These are phyloP conservation scores for Coemansia erecta DNA, from an alignment of 192 early-diverging fungal genomes.

Conservation along the genomic window DNA sequence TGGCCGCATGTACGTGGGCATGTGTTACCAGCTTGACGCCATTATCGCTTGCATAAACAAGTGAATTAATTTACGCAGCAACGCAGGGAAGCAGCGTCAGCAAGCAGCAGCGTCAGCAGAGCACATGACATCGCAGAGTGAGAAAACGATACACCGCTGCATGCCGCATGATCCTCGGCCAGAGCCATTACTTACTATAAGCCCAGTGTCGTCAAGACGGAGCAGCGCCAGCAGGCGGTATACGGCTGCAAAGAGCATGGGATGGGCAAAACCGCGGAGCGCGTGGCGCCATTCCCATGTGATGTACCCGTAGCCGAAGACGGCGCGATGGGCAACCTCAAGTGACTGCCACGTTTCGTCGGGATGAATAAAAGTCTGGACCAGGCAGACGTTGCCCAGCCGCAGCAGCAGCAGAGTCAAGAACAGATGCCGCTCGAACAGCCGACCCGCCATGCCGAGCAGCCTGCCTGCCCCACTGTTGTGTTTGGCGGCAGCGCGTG, in stretches of 20 bases:
- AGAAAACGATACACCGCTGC: too few relatives aligned
- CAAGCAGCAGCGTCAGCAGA: too few relatives aligned
- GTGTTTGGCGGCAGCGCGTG: too few relatives aligned
- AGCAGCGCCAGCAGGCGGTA: slow-evolving; percentile 65
- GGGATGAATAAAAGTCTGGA: slow-evolving; percentile 81
- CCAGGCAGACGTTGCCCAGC: slow-evolving; percentile 28
- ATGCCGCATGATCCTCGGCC: background rate
- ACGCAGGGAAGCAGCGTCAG: background rate
- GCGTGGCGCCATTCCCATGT: slow-evolving; percentile 92
- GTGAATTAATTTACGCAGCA: slow-evolving; percentile 30
- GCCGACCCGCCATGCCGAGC: background rate
- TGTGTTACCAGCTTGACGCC: background rate
- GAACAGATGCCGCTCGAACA: slow-evolving; percentile 12
- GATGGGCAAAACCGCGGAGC: slow-evolving; percentile 82
- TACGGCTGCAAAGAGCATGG: slow-evolving; percentile 74
- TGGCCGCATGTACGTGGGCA: background rate
- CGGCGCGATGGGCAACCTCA: slow-evolving; percentile 84
- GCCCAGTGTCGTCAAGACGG: slow-evolving; percentile 59
- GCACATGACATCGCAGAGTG: too few relatives aligned
- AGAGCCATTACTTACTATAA: slow-evolving; percentile 59
- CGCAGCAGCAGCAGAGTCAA: slow-evolving; percentile 25
- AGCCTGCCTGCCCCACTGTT: too few relatives aligned
- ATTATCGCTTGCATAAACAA: background rate
- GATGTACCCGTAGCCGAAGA: slow-evolving; percentile 86
- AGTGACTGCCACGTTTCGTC: slow-evolving; percentile 98